A percentile compares a stretch with the other conserved stretches of the same genome.
Evolutionary conservation across 805 yeast genomes (phyloP).

Genomic region (Kazachstania viticola): DNA sequence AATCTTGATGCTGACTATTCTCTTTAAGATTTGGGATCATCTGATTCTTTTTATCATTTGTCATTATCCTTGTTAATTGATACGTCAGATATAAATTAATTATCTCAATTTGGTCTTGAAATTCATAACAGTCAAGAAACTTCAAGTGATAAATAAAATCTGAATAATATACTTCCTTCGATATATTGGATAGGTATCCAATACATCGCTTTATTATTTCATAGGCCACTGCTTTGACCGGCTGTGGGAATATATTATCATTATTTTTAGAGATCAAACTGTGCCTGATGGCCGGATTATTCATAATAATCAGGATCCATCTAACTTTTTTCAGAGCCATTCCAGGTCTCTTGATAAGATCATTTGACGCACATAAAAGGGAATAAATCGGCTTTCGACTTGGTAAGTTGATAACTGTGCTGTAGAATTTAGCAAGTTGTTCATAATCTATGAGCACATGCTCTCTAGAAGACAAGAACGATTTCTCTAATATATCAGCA

Average conservation of each 20-base stretch:
- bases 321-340: conserved; percentile 24
- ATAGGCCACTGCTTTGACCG: conserved; percentile 46
- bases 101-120: conserved; percentile 47
- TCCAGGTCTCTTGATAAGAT: conserved; percentile 40
- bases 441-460: conserved; percentile 33
- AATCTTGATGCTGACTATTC: too few species aligned
- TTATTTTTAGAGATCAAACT: conserved; percentile 29
- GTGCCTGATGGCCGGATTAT: conserved; percentile 50
- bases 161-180: conserved; percentile 1
- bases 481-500: conserved; percentile 36
- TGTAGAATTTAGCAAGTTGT: conserved; percentile 38
- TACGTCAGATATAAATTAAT: conserved; percentile 70
- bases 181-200: conserved; percentile 48
- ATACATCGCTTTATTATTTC: conserved; percentile 58
- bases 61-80: conserved; percentile 46
- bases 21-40: too few species aligned
- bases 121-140: conserved; percentile 28
- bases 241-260: conserved; percentile 32
- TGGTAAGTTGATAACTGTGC: conserved; percentile 38
- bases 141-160: conserved; percentile 8
- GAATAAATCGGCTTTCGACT: conserved; percentile 48
- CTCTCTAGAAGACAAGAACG: conserved; percentile 33
- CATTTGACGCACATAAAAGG: conserved; percentile 41
- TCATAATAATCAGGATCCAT: conserved; percentile 57
- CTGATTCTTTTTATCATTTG: conserved; percentile 3